Conservation (phyloP, 1,139 yeast species). For the Geotrichum bryndzae region DNA sequence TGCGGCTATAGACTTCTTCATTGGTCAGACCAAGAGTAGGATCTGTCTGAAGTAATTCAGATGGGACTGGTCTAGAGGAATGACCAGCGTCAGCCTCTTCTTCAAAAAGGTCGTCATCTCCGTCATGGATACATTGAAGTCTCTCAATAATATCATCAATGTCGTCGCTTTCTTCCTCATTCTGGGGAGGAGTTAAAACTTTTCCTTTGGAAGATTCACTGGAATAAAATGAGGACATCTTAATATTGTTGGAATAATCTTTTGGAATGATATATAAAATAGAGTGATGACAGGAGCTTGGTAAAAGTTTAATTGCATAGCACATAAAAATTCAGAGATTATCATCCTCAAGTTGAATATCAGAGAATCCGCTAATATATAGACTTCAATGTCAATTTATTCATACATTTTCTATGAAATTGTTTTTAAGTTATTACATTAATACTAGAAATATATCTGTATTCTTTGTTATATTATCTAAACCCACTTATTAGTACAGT, state of each 20-base stretch:
- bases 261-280: not conserved
- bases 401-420: too few species aligned
- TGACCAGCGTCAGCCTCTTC: constrained; percentile 40
- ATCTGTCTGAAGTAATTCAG: constrained; percentile 82
- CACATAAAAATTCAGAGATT: too few species aligned
- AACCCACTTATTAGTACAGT: too few species aligned
- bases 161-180: constrained; percentile 72
- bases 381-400: too few species aligned
- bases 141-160: constrained; percentile 86
- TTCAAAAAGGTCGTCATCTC: constrained; percentile 53
- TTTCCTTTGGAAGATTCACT: constrained; percentile 39
- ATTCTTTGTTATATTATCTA: too few species aligned
- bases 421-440: too few species aligned
- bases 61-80: constrained; percentile 69
- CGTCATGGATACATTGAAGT: constrained; percentile 70
- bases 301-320: too few species aligned
- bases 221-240: constrained; percentile 9
- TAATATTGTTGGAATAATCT: not conserved
- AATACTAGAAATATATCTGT: too few species aligned
- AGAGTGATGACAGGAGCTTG: too few species aligned
- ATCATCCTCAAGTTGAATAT: too few species aligned
- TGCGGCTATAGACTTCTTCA: constrained; percentile 78
- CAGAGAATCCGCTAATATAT: too few species aligned
- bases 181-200: constrained; percentile 37
- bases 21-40: constrained; percentile 71